A percentile compares a stretch with the other conserved stretches of the same genome.
phyloP scores from a whole-genome alignment of 495 filamentous ascomycete species.

The Cercophora scortea region DNA sequence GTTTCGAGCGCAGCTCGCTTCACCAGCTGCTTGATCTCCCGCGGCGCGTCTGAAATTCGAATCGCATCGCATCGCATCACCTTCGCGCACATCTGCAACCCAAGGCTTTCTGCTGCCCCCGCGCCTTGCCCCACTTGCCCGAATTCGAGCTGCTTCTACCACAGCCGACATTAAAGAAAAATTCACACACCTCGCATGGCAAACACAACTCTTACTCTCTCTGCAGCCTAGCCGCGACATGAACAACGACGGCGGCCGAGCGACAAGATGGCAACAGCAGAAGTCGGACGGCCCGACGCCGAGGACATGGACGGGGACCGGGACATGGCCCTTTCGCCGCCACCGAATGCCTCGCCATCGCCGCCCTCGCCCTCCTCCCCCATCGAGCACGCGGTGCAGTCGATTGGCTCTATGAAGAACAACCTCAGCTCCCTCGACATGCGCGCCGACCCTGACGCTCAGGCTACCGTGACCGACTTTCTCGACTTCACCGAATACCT shows the following conservation, averaged over 20 bases:
- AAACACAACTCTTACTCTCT: background rate
- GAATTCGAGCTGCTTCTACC: no score
- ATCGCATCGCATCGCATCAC: no score
- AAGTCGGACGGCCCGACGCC: constrained; percentile 15
- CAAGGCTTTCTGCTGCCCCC: no score
- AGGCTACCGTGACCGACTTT: constrained; percentile 89
- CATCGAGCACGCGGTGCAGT: constrained; percentile 21
- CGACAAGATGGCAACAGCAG: constrained; percentile 7
- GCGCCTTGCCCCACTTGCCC: no score
- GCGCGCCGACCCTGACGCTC: constrained; percentile 78
- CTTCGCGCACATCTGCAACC: no score
- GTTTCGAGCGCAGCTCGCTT: no score
- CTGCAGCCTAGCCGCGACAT: background rate
- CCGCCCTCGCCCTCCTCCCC: background rate
- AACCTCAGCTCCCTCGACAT: constrained; percentile 25
- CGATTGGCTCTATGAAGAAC: constrained; percentile 17
- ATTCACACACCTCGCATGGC: background rate
- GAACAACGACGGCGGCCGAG: background rate
- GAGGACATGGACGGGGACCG: constrained; percentile 11
- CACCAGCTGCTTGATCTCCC: no score
- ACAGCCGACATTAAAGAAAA: no score
- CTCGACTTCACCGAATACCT: constrained; percentile 96
- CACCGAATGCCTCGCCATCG: constrained; percentile 18
- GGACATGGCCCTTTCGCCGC: constrained; percentile 25
- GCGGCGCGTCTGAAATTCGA: no score